Base-by-base conservation (phyloP, 2,329 filamentous ascomycete species). In the Lachnellula suecica region DNA sequence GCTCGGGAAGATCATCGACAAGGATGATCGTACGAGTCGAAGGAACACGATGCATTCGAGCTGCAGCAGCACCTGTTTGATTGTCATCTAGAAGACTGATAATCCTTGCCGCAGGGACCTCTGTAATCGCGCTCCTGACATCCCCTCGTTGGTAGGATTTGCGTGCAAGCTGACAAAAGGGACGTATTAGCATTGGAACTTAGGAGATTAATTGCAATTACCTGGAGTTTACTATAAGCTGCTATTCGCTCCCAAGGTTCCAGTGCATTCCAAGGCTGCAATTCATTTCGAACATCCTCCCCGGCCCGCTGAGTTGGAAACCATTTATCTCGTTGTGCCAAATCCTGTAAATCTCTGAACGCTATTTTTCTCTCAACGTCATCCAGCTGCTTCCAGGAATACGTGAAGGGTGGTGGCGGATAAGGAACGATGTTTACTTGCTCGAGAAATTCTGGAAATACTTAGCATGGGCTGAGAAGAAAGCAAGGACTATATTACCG, bases 141-240 rank as follows among this genome's bases (percentile, higher is more conserved):
- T 47, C 44, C 15, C 27, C 44, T 47, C 37, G 37, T 17, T 17
- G 37, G 19, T 19, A 40, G 17, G 37, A 15, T 40, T 40, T 40
- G 37, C 37, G 37, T 40, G 37, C 37, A 40, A 17, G 17, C 37
- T 40, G 37, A 40, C 17, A 40, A 19, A 40, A 7, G 3, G 2
- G 10, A n/a, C n/a, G n/a, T 7, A 40, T 40, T 40, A 40, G 37
- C 4, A 17, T 15, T 11, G 5, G 5, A 13, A 40, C 10, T 10
- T 15, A 15, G 20, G 11, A 40, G 37, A 20, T 35, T 22, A 5
- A 17, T 22, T 40, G 10, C 10, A 40, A 22, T 25, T 37, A 54
- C 52, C 42, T 57, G 44, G 4, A 57, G 29, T 2, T 25, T 47
- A 6, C 4, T 20, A 25, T 43, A 54, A 8, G 45, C 45, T n/a